Evolutionary conservation across 768 basidiomycete genomes (phyloP).

Genomic region (Boletus rubescentipes): DNA sequence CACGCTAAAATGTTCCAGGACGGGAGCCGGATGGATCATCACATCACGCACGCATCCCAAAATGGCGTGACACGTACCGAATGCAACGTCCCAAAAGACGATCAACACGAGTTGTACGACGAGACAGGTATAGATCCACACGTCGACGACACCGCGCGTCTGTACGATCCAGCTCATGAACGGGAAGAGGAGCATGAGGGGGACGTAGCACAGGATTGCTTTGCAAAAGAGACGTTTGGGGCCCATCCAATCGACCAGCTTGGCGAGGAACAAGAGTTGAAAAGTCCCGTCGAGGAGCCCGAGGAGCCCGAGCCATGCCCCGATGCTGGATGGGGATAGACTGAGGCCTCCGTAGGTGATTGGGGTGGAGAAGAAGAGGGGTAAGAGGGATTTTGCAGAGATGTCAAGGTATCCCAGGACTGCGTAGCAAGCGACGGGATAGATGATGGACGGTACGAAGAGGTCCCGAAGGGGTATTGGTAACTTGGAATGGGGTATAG

Average conservation of each 20-base stretch:
- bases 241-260: constrained; percentile 35
- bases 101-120: constrained; percentile 46
- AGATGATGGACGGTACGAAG: constrained; percentile 31
- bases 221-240: constrained; percentile 32
- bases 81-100: constrained; percentile 52
- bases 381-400: constrained; percentile 36
- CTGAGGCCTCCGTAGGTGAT: constrained; percentile 39
- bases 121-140: constrained; percentile 46
- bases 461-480: constrained; percentile 46
- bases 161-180: constrained; percentile 38
- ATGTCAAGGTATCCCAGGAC: constrained; percentile 39
- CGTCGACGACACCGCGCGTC: constrained; percentile 47
- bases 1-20: constrained; percentile 39
- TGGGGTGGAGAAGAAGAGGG: constrained; percentile 42
- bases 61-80: constrained; percentile 43
- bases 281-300: constrained; percentile 39
- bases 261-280: constrained; percentile 40
- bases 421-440: constrained; percentile 36
- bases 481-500: constrained; percentile 5
- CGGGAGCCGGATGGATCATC: too few species aligned
- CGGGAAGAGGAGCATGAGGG: constrained; percentile 29
- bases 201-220: constrained; percentile 22
- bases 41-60: too few species aligned
- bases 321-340: constrained; percentile 38
- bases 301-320: constrained; percentile 34